phyloP scores from a whole-genome alignment of 306 rosid species.

The Rosa chinensis region DNA sequence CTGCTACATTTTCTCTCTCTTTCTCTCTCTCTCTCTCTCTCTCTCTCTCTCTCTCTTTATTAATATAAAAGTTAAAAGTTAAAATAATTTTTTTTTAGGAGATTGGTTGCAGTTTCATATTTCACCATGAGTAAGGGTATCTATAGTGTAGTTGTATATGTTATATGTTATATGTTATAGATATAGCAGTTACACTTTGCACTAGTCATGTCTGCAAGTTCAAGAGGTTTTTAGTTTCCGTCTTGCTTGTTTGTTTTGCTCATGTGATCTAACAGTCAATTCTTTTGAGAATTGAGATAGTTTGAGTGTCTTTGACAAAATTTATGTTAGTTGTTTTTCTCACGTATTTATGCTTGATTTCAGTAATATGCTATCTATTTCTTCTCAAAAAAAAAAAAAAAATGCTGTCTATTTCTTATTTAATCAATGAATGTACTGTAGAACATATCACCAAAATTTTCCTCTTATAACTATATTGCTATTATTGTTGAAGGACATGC shows the following conservation, averaged over 20 bases:
- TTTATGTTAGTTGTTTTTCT: not conserved
- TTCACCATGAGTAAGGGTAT: not conserved
- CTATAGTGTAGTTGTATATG: not conserved
- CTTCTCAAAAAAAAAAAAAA: no score
- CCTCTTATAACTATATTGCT: not conserved
- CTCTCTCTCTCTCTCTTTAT: no score
- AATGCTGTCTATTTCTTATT: not conserved
- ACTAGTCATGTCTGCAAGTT: not conserved
- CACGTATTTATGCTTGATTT: not conserved
- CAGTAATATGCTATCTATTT: not conserved
- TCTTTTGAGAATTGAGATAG: not conserved
- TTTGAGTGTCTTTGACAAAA: not conserved
- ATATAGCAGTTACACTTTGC: not conserved
- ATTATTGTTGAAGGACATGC: not conserved
- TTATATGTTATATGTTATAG: not conserved
- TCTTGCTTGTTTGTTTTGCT: not conserved
- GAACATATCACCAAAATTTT: not conserved
- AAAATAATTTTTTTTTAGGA: not conserved
- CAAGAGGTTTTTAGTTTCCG: not conserved
- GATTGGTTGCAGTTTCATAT: not conserved
- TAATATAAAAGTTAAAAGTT: no score
- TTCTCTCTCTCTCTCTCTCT: not conserved
- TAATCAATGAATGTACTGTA: not conserved
- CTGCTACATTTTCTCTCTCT: slow-evolving; percentile 3
- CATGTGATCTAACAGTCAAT: not conserved